Conservation (phyloP, 1,284 basidiomycete genomes). For the Phellopilus nigrolimitatus region DNA sequence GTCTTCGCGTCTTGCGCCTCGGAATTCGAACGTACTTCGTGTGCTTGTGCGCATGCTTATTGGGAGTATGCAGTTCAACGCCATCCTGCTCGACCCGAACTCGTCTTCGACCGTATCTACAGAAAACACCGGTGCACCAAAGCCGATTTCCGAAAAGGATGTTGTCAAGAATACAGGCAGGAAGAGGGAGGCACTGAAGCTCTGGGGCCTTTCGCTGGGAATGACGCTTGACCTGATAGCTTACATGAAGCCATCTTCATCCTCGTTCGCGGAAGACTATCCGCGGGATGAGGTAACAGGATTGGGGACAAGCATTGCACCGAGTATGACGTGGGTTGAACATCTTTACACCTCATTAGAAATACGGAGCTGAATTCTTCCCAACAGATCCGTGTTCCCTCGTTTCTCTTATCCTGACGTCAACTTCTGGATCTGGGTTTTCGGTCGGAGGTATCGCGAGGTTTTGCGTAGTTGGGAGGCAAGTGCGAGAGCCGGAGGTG, state of each 20-base stretch:
- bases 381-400: conserved; percentile 82
- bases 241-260: conserved; percentile 58
- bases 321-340: conserved; percentile 28
- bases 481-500: conserved; percentile 67
- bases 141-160: conserved; percentile 33
- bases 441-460: conserved; percentile 91
- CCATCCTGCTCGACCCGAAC: conserved; percentile 62
- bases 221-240: conserved; percentile 89
- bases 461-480: conserved; percentile 91
- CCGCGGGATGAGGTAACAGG: conserved; percentile 22
- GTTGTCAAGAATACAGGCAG: conserved; percentile 21
- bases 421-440: conserved; percentile 99
- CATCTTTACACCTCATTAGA: background rate
- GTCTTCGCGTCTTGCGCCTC: conserved; percentile 83
- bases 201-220: conserved; percentile 95
- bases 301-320: conserved; percentile 22
- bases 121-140: conserved; percentile 25
- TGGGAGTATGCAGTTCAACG: conserved; percentile 93
- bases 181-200: conserved; percentile 55
- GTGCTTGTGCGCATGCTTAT: conserved; percentile 78
- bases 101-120: conserved; percentile 23
- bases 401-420: conserved; percentile 94
- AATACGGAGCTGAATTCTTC: background rate
- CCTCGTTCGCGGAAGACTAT: conserved; percentile 25
- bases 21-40: conserved; percentile 67